Evolutionary conservation across 495 filamentous ascomycete species (phyloP), one percentile per base, ranked within the genome.

Genomic region (Talaromyces nanjingensis): DNA sequence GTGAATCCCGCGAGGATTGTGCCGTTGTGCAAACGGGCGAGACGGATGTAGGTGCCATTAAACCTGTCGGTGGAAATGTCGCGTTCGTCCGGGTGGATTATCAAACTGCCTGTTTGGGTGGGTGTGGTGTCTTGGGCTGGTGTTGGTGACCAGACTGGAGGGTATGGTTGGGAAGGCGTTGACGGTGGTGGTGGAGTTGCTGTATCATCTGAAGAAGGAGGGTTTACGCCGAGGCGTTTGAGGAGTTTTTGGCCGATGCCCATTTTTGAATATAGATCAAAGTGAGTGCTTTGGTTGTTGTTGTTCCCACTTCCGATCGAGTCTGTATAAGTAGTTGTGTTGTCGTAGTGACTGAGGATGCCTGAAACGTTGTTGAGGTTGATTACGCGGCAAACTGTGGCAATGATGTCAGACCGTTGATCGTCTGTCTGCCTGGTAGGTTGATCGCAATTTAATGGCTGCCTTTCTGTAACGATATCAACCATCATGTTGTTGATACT

Each of bases 1-100:
- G 78, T 79, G 54, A 76, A 79, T n/a, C 71, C 72, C 22, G 74
- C 74, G 7, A 81, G 70, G 22, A 81, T 74, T 4, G 74, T 71
- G 14, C 75, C 76, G 47, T 81, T 77, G 2, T 69, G 65, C 7
- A 79, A 67, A 22, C 72, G 69, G 16, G 74, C 73, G 3, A 76
- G 70, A 24, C 79, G 74, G 12, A 77, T 72, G 53, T 79, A 78
- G 7, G 75, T 78, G 55, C 72, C 79, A 12, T 77, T 72, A 25
- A 25, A 62, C 66, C 74, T 70, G 9, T 73, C 77, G 1, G 79
- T 74, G 64, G 73, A 73, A 14, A 80, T 62, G 27, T 66, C 59
- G 31, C 74, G 76, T 58, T 80, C 78, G 27, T 79, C 76, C 53
- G 75, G 64, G 66, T 77, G 69, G 62, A 79, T 63, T 7, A 67